A percentile compares a stretch with the other conserved stretches of the same genome.
Conservation (phyloP, 2,329 filamentous ascomycete species). For the Uncinocarpus reesii region DNA sequence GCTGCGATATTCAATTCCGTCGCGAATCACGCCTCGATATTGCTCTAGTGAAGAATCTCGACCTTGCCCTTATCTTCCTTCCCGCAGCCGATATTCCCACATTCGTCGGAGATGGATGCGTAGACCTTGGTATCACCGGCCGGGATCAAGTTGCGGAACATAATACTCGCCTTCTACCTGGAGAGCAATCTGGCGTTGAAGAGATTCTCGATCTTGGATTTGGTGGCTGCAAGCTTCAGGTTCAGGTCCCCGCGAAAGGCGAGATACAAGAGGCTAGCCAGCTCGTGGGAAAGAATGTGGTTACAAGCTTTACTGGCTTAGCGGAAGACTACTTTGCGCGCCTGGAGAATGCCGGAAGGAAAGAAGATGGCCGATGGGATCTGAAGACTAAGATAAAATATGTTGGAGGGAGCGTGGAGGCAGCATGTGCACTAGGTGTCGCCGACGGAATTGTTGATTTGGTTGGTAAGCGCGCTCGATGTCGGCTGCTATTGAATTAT, state of each 20-base stretch:
- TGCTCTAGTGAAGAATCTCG: constrained; percentile 91
- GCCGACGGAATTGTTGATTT: constrained; percentile 96
- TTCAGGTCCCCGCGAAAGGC: constrained; percentile 90
- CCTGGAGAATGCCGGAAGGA: constrained; percentile 49
- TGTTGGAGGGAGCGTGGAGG: constrained; percentile 92
- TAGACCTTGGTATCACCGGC: constrained; percentile 91
- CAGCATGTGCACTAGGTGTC: constrained; percentile 87
- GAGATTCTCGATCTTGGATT: constrained; percentile 87
- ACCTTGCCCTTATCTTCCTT: constrained; percentile 91
- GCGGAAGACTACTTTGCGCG: constrained; percentile 72
- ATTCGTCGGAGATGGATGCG: constrained; percentile 87
- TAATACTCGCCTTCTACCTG: constrained; percentile 46
- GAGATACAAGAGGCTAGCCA: constrained; percentile 58
- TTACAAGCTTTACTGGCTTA: constrained; percentile 86
- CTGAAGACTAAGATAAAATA: constrained; percentile 83
- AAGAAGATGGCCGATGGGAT: constrained; percentile 38
- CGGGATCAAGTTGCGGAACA: constrained; percentile 88
- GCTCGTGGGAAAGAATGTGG: constrained; percentile 82
- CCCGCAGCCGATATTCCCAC: constrained; percentile 95
- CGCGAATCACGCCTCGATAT: constrained; percentile 93
- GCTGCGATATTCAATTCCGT: constrained; percentile 92
- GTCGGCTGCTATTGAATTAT: not conserved
- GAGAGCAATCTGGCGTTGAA: constrained; percentile 53
- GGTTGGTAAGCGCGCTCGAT: constrained; percentile 57
- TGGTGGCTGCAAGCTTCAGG: constrained; percentile 82